Percentiles rank a stretch among this genome's conserved stretches.
Evolutionary conservation across 345 rosid genomes (phyloP).

Genomic region (Gossypium turneri): DNA sequence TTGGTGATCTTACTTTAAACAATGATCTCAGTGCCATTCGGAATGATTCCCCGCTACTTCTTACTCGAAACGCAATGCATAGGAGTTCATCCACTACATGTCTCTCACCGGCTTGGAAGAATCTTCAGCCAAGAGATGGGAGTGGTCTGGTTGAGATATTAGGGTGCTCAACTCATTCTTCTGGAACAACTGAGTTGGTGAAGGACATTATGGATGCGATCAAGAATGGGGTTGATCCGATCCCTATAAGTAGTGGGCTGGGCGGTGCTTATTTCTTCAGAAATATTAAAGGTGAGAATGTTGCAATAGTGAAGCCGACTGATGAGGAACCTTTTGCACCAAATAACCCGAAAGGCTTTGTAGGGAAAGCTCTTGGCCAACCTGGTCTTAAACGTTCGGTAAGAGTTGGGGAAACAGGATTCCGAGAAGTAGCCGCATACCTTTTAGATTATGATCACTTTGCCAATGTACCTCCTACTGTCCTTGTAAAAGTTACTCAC

Average conservation of each 20-base stretch:
- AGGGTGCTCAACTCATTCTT: constrained; percentile 51
- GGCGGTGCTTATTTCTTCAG: constrained; percentile 94
- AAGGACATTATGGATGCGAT: constrained; percentile 83
- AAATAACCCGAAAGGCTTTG: constrained; percentile 94
- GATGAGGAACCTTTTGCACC: constrained; percentile 99
- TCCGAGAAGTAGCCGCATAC: constrained; percentile 95
- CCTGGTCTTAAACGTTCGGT: constrained; percentile 92
- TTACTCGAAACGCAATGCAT: constrained; percentile 69
- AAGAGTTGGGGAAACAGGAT: constrained; percentile 92
- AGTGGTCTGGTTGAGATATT: constrained; percentile 85
- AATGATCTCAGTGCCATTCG: constrained; percentile 91
- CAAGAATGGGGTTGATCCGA: constrained; percentile 74
- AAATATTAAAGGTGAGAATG: constrained; percentile 61
- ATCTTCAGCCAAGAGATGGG: constrained; percentile 64
- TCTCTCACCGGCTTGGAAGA: constrained; percentile 83
- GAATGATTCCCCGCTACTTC: constrained; percentile 78
- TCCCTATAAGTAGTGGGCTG: constrained; percentile 73
- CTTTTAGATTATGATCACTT: constrained; percentile 76
- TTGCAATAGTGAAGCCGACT: constrained; percentile 92
- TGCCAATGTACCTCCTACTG: constrained; percentile 93
- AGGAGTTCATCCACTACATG: constrained; percentile 97
- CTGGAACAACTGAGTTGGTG: constrained; percentile 45
- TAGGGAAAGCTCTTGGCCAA: constrained; percentile 93
- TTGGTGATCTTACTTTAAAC: constrained; percentile 78
- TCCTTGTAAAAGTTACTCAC: constrained; percentile 90